Percentiles rank a stretch among this genome's conserved stretches.
Conservation (phyloP, 805 yeast genomes). For the Maudiozyma barnettii region DNA sequence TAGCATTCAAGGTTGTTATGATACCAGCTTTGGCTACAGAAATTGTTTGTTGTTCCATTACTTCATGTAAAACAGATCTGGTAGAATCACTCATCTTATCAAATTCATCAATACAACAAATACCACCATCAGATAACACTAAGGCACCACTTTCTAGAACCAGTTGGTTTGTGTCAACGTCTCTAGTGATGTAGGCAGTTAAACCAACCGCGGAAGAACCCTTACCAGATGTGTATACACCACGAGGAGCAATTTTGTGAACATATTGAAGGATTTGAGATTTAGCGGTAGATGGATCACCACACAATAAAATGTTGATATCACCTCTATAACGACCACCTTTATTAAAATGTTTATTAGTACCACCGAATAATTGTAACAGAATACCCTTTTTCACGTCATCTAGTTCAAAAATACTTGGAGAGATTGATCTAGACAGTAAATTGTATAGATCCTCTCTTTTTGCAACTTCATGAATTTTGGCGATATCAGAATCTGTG, state of each 20-base stretch:
- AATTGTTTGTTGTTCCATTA: slow-evolving; percentile 98
- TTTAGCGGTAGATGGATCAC: slow-evolving; percentile 97
- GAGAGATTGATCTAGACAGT: slow-evolving; percentile 85
- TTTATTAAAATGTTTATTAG: slow-evolving; percentile 76
- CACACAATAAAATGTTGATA: slow-evolving; percentile 82
- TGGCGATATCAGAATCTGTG: slow-evolving; percentile 56
- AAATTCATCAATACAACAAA: slow-evolving; percentile 97
- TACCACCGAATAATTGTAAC: slow-evolving; percentile 90
- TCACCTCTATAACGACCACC: slow-evolving; percentile 97
- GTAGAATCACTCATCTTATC: slow-evolving; percentile 96
- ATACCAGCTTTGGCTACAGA: slow-evolving; percentile 98
- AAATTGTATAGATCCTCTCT: slow-evolving; percentile 80
- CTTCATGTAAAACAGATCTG: slow-evolving; percentile 92
- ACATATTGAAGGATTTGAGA: slow-evolving; percentile 92
- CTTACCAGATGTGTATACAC: slow-evolving; percentile 95
- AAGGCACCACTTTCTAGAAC: slow-evolving; percentile 95
- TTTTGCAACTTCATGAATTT: slow-evolving; percentile 49
- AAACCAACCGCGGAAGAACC: slow-evolving; percentile 99
- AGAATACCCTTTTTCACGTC: slow-evolving; percentile 94
- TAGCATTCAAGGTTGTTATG: slow-evolving; percentile 90
- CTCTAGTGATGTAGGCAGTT: slow-evolving; percentile 94
- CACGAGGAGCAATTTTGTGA: slow-evolving; percentile 95
- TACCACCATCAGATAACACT: slow-evolving; percentile 94
- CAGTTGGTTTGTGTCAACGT: slow-evolving; percentile 83
- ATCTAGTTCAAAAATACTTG: slow-evolving; percentile 92